Conservation (phyloP, 768 basidiomycete genomes). For the Ramaria sp. region DNA sequence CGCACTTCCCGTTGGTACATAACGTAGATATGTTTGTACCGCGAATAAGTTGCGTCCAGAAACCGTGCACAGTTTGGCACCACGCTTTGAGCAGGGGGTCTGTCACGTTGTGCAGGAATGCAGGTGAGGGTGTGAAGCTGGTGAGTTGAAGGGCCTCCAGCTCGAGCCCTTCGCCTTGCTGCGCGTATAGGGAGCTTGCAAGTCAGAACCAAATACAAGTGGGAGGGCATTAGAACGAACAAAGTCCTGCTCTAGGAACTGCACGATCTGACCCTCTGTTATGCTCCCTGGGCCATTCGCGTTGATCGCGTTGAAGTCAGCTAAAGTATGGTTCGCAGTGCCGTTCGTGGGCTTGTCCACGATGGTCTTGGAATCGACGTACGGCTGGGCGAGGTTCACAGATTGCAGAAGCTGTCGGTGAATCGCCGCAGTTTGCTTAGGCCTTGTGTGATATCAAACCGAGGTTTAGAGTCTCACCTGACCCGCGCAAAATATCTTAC, state of each 20-base stretch:
- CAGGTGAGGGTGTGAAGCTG: conserved; percentile 50
- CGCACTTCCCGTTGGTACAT: conserved; percentile 53
- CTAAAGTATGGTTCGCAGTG: conserved; percentile 50
- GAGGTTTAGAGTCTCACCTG: conserved; percentile 31
- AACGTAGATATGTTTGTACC: conserved; percentile 59
- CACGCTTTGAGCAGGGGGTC: conserved; percentile 64
- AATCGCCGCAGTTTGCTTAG: not conserved
- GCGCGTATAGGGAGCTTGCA: not conserved
- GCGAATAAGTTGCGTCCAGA: conserved; percentile 74
- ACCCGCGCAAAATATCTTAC: conserved; percentile 74
- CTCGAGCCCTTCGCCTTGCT: conserved; percentile 75
- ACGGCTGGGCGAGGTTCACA: conserved; percentile 68
- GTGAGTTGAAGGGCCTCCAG: conserved; percentile 50
- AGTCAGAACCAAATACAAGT: not conserved
- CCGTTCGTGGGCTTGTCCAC: conserved; percentile 81
- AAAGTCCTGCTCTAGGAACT: conserved; percentile 68
- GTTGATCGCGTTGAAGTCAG: conserved; percentile 40
- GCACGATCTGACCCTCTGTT: conserved; percentile 54
- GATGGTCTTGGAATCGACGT: conserved; percentile 76
- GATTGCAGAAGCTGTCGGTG: conserved; percentile 63
- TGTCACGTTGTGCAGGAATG: conserved; percentile 59
- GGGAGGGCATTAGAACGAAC: conserved; percentile 15
- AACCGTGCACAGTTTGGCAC: conserved; percentile 69
- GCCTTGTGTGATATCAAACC: not conserved
- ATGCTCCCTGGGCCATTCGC: conserved; percentile 31